Percentiles rank a stretch among this genome's conserved stretches.
phyloP scores from a whole-genome alignment of 306 rosid species.

The Acacia melanoxylon region DNA sequence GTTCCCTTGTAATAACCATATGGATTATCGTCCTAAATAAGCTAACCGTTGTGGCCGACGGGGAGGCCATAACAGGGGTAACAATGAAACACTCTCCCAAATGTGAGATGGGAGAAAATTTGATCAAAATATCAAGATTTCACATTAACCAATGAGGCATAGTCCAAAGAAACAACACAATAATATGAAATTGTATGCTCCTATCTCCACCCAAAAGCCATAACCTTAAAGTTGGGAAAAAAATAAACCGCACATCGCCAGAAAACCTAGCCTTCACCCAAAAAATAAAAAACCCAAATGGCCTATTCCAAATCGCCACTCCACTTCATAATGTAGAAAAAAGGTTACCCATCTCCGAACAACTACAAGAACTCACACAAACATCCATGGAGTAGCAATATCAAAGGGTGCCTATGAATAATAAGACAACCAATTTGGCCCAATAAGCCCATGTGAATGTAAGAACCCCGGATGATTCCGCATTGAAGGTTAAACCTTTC shows the following conservation, averaged over 20 bases:
- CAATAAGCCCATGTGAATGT: constrained; percentile 63
- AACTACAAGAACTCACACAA: too few relatives aligned
- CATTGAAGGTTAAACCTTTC: constrained; percentile 96
- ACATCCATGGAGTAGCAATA: too few relatives aligned
- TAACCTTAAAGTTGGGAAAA: neutral
- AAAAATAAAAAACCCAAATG: too few relatives aligned
- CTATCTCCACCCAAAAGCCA: neutral
- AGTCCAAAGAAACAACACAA: neutral
- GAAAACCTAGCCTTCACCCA: neutral
- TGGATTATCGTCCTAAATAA: neutral
- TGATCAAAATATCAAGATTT: neutral
- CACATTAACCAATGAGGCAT: neutral
- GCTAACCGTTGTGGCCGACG: neutral
- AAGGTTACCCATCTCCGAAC: too few relatives aligned
- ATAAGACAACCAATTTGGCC: too few relatives aligned
- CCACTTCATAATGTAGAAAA: too few relatives aligned
- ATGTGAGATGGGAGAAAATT: neutral
- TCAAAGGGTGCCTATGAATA: too few relatives aligned
- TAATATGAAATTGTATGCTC: neutral
- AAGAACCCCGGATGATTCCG: constrained; percentile 82
- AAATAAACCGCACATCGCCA: neutral
- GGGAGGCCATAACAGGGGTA: neutral
- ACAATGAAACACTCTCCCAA: neutral
- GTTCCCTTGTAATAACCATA: neutral
- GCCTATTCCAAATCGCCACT: too few relatives aligned